phyloP scores from a whole-genome alignment of 1,284 basidiomycete species.

The Sparassis latifolia region DNA sequence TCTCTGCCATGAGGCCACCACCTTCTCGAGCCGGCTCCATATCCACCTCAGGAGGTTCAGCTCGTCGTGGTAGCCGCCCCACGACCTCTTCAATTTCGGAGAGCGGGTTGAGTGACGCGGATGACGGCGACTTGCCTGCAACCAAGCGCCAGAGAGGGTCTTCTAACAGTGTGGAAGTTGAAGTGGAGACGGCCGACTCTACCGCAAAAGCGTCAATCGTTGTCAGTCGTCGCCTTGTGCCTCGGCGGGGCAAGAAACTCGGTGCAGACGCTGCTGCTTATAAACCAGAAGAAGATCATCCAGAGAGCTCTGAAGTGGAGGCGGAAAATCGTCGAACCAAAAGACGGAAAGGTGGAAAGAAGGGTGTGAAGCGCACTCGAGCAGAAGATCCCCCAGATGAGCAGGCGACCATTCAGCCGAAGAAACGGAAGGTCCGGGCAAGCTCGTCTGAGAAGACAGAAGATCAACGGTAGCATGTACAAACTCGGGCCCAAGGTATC shows the following conservation, averaged over 20 bases:
- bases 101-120: constrained; percentile 16
- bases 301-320: constrained; percentile 23
- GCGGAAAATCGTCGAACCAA: constrained; percentile 15
- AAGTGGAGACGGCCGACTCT: not conserved
- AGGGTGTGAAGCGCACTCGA: constrained; percentile 21
- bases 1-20: constrained; percentile 8
- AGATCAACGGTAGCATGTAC: no score
- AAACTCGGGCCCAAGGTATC: no score
- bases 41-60: constrained; percentile 11
- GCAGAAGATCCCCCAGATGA: constrained; percentile 7
- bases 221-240: constrained; percentile 1
- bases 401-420: constrained; percentile 2
- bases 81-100: constrained; percentile 13
- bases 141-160: constrained; percentile 12
- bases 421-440: constrained; percentile 9
- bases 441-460: constrained; percentile 1
- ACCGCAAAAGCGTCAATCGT: not conserved
- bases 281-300: constrained; percentile 27
- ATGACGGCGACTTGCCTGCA: constrained; percentile 10
- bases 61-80: constrained; percentile 7
- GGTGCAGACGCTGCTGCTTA: constrained; percentile 34
- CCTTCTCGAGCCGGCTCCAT: constrained; percentile 17
- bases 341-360: constrained; percentile 20
- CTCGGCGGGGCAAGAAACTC: constrained; percentile 25
- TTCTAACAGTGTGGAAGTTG: not conserved